phyloP scores from a whole-genome alignment of 441 rosid genomes.

The Erodium moschatum region DNA sequence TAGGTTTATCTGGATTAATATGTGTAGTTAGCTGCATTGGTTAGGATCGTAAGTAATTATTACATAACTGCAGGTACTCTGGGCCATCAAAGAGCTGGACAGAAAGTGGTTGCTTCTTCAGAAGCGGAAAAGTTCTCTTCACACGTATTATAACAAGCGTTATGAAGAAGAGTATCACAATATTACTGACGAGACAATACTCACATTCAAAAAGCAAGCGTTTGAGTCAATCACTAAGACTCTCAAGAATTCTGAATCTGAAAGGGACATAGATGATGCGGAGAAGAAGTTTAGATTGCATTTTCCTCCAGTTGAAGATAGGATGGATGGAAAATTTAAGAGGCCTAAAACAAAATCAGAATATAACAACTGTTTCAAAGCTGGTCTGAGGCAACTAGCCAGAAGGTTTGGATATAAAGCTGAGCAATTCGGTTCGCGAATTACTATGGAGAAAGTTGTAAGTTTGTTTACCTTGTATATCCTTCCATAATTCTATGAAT shows the following conservation, averaged over 20 bases:
- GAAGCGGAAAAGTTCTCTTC: slow-evolving; percentile 73
- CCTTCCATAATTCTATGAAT: slow-evolving; percentile 23
- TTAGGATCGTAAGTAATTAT: background rate
- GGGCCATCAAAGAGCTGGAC: slow-evolving; percentile 83
- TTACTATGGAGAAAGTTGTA: slow-evolving; percentile 55
- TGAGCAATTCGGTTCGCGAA: slow-evolving; percentile 63
- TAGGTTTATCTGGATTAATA: background rate
- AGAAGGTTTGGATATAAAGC: slow-evolving; percentile 91
- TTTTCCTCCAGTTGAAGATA: slow-evolving; percentile 81
- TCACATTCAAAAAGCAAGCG: slow-evolving; percentile 58
- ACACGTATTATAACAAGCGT: slow-evolving; percentile 61
- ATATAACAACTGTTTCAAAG: slow-evolving; percentile 68
- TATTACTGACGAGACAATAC: slow-evolving; percentile 74
- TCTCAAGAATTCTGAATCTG: slow-evolving; percentile 64
- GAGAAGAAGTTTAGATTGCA: slow-evolving; percentile 92
- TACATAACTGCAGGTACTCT: slow-evolving; percentile 46
- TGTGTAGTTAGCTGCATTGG: background rate
- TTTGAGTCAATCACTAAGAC: slow-evolving; percentile 59
- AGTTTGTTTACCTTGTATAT: slow-evolving; percentile 23
- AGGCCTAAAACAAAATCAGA: slow-evolving; percentile 88
- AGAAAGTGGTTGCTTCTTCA: slow-evolving; percentile 87
- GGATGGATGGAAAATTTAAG: slow-evolving; percentile 70
- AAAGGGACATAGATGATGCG: slow-evolving; percentile 92
- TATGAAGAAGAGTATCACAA: slow-evolving; percentile 79
- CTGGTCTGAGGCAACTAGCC: slow-evolving; percentile 87